Base-by-base conservation (phyloP, 2,329 filamentous ascomycete genomes). In the Colletotrichum tanaceti region DNA sequence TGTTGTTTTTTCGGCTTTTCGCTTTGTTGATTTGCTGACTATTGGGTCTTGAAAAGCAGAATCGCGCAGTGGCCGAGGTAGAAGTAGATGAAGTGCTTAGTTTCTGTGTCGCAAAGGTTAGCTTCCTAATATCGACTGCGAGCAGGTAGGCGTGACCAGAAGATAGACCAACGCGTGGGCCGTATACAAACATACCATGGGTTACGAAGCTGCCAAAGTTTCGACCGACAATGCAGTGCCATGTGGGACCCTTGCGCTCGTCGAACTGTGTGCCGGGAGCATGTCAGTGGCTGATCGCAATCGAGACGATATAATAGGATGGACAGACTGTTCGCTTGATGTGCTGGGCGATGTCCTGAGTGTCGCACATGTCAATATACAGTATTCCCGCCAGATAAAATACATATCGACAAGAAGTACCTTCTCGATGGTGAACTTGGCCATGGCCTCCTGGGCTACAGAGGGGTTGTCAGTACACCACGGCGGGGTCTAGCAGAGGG, bases 11-110 rank as follows among this genome's bases (percentile, higher is more conserved):
- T 38, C 28, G 32, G 28, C 18, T 4, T 58, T 24, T 43, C 47
- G 41, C 47, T 65, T 43, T 24, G 63, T 50, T 32, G 11, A 5
- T 24, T 38, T 6, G 43, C 60, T 53, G 49, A 74, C 78, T 90
- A 98, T 89, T 98, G 95, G 47, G 96, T 99, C 88, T 99, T 99
- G 90, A 98, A 99, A 61, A 99, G 90, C 65, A 99, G 88, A 78
- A 99, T 98, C 69, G 96, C 96, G 81, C 94, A 98, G 86, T 98
- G 96, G 63, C 96, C 96, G 69, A 99, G 91, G 85, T 99, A 99
- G 85, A 99, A 99, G 85, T 99, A 99, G 80, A 99, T 98, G 85
- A 99, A 99, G 83, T 99, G 96, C 85, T 98, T 98, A 35, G 96
- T 98, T 82, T 98, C 96, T 98, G 83, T 44, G 46, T 22, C 5